A percentile compares a stretch with the other conserved stretches of the same genome.
These are phyloP conservation scores for Xylaria sp. DNA, from an alignment of 2,329 filamentous ascomycete species.

Conservation along the genomic window DNA sequence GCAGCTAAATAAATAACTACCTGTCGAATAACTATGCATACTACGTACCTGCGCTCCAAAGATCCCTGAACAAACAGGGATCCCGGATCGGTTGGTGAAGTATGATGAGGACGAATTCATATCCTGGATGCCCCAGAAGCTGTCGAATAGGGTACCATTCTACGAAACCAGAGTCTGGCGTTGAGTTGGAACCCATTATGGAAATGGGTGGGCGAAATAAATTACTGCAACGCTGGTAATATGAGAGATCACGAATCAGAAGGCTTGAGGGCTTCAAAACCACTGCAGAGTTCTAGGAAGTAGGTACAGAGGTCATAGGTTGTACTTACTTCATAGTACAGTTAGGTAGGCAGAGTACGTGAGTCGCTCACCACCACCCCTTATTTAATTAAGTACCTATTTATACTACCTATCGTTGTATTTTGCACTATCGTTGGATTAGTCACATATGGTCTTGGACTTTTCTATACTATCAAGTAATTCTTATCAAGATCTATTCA, in stretches of 20 bases:
- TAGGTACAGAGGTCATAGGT: no score
- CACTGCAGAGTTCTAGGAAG: no score
- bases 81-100: slow-evolving; percentile 69
- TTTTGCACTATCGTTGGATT: neutral
- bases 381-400: neutral
- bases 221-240: neutral
- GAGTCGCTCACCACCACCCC: neutral
- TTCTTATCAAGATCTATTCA: neutral
- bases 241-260: neutral
- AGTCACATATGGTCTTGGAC: neutral
- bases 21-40: slow-evolving; percentile 29
- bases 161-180: slow-evolving; percentile 18
- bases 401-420: neutral
- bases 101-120: slow-evolving; percentile 63
- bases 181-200: slow-evolving; percentile 29
- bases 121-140: slow-evolving; percentile 45
- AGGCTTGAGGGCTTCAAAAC: neutral
- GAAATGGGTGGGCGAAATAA: neutral
- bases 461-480: neutral
- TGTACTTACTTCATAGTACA: no score
- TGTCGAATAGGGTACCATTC: slow-evolving; percentile 53
- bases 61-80: slow-evolving; percentile 42
- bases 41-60: slow-evolving; percentile 49
- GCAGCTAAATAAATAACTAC: neutral
- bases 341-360: neutral